Evolutionary conservation across 2,329 filamentous ascomycete genomes (phyloP).

Genomic region (Orbilia ellipsospora): DNA sequence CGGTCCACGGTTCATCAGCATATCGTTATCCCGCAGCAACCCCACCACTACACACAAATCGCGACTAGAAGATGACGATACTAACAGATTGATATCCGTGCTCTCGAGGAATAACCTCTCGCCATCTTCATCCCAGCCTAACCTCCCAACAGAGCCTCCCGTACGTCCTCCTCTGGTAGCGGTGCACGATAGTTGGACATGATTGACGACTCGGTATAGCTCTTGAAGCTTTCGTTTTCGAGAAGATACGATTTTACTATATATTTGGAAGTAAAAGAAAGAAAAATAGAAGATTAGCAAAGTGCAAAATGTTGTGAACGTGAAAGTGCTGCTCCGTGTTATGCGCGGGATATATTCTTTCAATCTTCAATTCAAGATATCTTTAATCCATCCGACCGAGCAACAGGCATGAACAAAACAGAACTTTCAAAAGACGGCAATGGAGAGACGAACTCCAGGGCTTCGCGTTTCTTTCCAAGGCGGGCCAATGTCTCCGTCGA

Average conservation of each 20-base stretch:
- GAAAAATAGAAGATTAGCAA: constrained; percentile 2
- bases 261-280: constrained; percentile 58
- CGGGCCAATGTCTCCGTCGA: constrained; percentile 40
- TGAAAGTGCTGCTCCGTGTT: not conserved
- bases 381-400: constrained; percentile 17
- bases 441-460: constrained; percentile 45
- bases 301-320: not conserved
- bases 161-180: constrained; percentile 68
- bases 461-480: constrained; percentile 53
- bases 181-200: constrained; percentile 66
- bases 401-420: not conserved
- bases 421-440: not conserved
- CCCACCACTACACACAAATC: not conserved
- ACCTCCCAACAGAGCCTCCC: constrained; percentile 65
- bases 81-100: constrained; percentile 58
- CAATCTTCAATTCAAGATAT: constrained; percentile 20
- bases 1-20: constrained; percentile 28
- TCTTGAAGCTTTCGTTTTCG: constrained; percentile 91
- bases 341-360: constrained; percentile 13
- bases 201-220: constrained; percentile 82
- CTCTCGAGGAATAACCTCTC: constrained; percentile 58
- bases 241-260: constrained; percentile 79
- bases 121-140: constrained; percentile 62
- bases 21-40: not conserved
- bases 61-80: constrained; percentile 17